Conservation (phyloP, 169 alveolate species). For the Plasmodium knowlesi region DNA sequence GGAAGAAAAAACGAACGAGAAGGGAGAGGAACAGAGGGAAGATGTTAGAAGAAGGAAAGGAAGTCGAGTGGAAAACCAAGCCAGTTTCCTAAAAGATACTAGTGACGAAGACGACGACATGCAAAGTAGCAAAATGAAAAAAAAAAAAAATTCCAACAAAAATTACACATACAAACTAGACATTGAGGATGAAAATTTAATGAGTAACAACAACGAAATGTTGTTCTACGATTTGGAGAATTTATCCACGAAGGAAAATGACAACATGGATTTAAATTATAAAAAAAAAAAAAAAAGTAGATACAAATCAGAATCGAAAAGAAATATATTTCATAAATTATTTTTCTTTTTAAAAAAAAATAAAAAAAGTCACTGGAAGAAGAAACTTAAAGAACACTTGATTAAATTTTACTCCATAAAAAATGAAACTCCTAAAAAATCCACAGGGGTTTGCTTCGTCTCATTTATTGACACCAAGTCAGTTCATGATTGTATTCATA, state of each 20-base stretch:
- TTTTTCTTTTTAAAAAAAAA: conserved; percentile 46
- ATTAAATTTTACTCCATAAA: conserved; percentile 44
- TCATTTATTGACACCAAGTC: conserved; percentile 71
- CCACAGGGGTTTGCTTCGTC: conserved; percentile 72
- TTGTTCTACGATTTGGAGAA: conserved; percentile 40
- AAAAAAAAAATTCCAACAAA: background rate
- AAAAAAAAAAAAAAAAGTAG: conserved; percentile 11
- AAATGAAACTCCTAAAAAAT: conserved; percentile 73
- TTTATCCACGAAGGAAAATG: conserved; percentile 57
- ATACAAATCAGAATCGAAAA: conserved; percentile 8
- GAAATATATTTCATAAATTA: conserved; percentile 29
- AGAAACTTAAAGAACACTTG: conserved; percentile 64
- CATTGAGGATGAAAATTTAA: conserved; percentile 12
- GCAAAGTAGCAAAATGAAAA: conserved; percentile 5
- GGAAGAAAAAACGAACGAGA: background rate
- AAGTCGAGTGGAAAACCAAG: background rate
- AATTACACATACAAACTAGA: conserved; percentile 37
- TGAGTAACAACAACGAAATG: conserved; percentile 49
- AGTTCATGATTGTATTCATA: conserved; percentile 71
- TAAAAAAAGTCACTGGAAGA: conserved; percentile 71
- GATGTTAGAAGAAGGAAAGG: background rate
- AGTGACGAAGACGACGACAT: conserved; percentile 27
- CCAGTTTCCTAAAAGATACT: conserved; percentile 38
- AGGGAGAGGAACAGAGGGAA: background rate
- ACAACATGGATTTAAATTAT: conserved; percentile 14